phyloP scores from a whole-genome alignment of 2,329 filamentous ascomycete species.

The Cercospora zeina region DNA sequence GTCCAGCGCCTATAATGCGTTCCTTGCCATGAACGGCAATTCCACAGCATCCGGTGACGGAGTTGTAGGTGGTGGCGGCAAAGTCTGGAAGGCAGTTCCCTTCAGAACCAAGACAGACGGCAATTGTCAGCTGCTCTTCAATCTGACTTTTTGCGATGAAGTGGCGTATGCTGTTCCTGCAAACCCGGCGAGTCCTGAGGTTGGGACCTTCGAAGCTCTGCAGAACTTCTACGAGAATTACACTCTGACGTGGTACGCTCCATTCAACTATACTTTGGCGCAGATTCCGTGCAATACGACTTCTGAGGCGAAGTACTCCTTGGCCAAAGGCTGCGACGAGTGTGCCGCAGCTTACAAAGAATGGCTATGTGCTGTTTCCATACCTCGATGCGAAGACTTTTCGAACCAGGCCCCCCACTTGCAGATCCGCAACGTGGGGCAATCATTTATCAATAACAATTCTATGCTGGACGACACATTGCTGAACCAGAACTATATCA shows the following conservation, averaged over 20 bases:
- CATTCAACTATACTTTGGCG: constrained; percentile 78
- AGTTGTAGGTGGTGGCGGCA: constrained; percentile 69
- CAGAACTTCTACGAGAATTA: constrained; percentile 75
- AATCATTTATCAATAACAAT: constrained; percentile 36
- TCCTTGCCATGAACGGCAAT: constrained; percentile 64
- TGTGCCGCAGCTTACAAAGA: constrained; percentile 82
- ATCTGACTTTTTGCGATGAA: constrained; percentile 84
- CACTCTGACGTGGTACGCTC: constrained; percentile 66
- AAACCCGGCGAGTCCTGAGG: constrained; percentile 63
- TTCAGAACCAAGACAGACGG: constrained; percentile 79
- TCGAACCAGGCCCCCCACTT: constrained; percentile 58
- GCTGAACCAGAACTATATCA: constrained; percentile 34
- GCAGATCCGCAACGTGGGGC: constrained; percentile 69
- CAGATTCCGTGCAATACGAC: constrained; percentile 83
- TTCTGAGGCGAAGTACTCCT: constrained; percentile 73
- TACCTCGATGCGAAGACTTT: constrained; percentile 90
- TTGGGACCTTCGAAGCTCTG: constrained; percentile 49
- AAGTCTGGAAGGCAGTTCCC: constrained; percentile 67
- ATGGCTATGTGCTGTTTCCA: constrained; percentile 92
- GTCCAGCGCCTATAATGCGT: constrained; percentile 69
- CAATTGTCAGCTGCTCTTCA: constrained; percentile 82
- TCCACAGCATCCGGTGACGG: constrained; percentile 56
- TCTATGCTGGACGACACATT: constrained; percentile 30
- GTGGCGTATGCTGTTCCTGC: constrained; percentile 89
- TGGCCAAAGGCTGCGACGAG: constrained; percentile 72